A percentile compares a stretch with the other conserved stretches of the same genome.
phyloP scores from a whole-genome alignment of 1,284 basidiomycete species.

The Vanrija pseudolonga region DNA sequence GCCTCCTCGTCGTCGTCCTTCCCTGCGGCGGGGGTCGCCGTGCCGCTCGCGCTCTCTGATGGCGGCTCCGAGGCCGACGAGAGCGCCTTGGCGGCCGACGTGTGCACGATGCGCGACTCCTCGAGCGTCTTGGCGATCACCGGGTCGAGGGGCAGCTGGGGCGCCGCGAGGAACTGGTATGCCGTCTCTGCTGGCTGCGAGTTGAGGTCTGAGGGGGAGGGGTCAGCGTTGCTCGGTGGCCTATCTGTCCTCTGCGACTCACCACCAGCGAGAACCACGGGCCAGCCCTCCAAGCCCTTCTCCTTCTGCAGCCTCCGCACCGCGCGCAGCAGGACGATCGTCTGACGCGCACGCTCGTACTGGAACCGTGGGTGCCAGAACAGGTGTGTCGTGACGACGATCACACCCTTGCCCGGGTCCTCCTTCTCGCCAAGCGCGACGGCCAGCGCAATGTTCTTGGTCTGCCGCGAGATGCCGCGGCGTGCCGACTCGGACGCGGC shows the following conservation, averaged over 20 bases:
- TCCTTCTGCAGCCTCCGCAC: slow-evolving; percentile 59
- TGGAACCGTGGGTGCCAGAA: slow-evolving; percentile 94
- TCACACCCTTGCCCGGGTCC: slow-evolving; percentile 51
- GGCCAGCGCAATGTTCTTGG: slow-evolving; percentile 76
- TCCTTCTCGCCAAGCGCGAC: slow-evolving; percentile 59
- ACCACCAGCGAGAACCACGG: slow-evolving; percentile 81
- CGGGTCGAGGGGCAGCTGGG: slow-evolving; percentile 58
- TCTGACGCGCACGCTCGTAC: slow-evolving; percentile 77
- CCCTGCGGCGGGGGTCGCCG: slow-evolving; percentile 39
- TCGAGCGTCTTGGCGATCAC: slow-evolving; percentile 58
- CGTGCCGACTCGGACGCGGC: not conserved
- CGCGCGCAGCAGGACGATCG: slow-evolving; percentile 61
- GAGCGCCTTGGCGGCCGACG: slow-evolving; percentile 60
- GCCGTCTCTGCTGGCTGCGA: slow-evolving; percentile 78
- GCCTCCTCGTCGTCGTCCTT: slow-evolving; percentile 47
- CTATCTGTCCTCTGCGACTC: slow-evolving; percentile 24
- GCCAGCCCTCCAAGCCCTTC: slow-evolving; percentile 59
- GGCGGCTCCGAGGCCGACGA: slow-evolving; percentile 1
- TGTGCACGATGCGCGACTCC: slow-evolving; percentile 74
- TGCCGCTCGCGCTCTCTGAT: slow-evolving; percentile 7
- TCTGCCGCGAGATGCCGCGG: slow-evolving; percentile 64
- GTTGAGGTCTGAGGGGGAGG: slow-evolving; percentile 77
- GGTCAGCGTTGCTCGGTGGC: not conserved
- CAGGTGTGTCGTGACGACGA: slow-evolving; percentile 64
- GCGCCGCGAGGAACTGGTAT: slow-evolving; percentile 68